A percentile compares a stretch with the other conserved stretches of the same genome.
These are phyloP conservation scores for Dissophora globulifera DNA, from an alignment of 192 early-diverging fungal species.

Conservation along the genomic window DNA sequence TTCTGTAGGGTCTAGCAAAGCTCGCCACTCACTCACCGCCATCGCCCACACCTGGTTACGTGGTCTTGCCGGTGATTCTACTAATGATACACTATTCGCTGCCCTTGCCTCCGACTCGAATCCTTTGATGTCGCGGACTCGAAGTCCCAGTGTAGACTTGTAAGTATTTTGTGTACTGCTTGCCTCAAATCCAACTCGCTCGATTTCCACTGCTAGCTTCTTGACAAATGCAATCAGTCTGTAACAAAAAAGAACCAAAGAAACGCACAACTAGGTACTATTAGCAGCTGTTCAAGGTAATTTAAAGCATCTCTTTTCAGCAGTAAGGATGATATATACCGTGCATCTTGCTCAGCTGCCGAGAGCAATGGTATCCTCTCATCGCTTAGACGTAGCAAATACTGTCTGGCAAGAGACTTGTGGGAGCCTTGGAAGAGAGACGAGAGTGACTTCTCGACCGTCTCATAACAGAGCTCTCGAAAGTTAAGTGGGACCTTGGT, in stretches of 20 bases:
- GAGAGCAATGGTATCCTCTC: neutral
- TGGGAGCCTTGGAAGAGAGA: constrained; percentile 19
- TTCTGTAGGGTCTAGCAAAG: neutral
- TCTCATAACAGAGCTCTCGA: constrained; percentile 35
- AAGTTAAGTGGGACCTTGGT: constrained; percentile 29
- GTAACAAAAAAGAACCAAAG: neutral
- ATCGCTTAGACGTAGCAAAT: constrained; percentile 2
- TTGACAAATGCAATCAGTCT: constrained; percentile 29
- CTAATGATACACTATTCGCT: neutral
- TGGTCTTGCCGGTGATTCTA: neutral
- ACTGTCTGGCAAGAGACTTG: constrained; percentile 24
- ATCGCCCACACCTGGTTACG: constrained; percentile 24
- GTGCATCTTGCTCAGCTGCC: constrained; percentile 10
- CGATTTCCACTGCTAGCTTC: constrained; percentile 16
- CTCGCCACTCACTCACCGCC: constrained; percentile 14
- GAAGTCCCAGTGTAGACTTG: constrained; percentile 21
- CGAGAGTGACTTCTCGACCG: constrained; percentile 11
- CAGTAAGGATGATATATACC: too few species aligned
- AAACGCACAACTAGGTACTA: too few species aligned
- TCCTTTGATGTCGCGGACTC: constrained; percentile 41
- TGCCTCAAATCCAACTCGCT: constrained; percentile 31
- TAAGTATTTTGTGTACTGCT: constrained; percentile 27
- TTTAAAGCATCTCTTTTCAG: too few species aligned
- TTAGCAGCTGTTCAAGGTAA: too few species aligned
- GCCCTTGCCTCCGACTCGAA: constrained; percentile 45